Percentiles rank a stretch among this genome's conserved stretches.
phyloP scores from a whole-genome alignment of 768 basidiomycete genomes.

The Kondoa subrosea region DNA sequence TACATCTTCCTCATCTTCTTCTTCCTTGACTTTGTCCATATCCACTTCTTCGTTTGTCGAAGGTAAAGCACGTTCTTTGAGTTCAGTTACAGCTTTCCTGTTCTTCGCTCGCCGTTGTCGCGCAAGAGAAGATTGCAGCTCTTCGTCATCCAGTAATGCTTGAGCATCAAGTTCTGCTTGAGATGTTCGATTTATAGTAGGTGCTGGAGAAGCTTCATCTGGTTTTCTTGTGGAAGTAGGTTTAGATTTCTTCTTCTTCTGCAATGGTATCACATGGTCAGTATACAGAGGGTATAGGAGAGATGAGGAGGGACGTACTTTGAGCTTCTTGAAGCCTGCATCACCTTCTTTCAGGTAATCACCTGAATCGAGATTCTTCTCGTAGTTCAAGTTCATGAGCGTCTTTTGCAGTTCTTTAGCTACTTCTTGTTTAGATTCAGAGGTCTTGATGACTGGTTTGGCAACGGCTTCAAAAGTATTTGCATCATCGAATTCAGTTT shows the following conservation, averaged over 20 bases:
- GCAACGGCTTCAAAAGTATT: slow-evolving; percentile 8
- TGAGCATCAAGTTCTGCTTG: slow-evolving; percentile 10
- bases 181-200: slow-evolving; percentile 22
- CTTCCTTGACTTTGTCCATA: background rate
- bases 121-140: slow-evolving; percentile 81
- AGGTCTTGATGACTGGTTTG: slow-evolving; percentile 10
- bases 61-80: slow-evolving; percentile 21
- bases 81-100: slow-evolving; percentile 49
- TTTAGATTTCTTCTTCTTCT: slow-evolving; percentile 82
- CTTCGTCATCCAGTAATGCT: slow-evolving; percentile 79
- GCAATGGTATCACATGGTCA: slow-evolving; percentile 13
- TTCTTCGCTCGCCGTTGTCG: slow-evolving; percentile 67
- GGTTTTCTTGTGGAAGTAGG: slow-evolving; percentile 22
- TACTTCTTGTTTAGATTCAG: slow-evolving; percentile 13
- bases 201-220: slow-evolving; percentile 36
- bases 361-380: slow-evolving; percentile 37
- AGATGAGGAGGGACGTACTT: no score
- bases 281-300: slow-evolving; percentile 6
- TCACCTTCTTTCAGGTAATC: slow-evolving; percentile 88
- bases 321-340: slow-evolving; percentile 84
- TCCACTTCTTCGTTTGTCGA: slow-evolving; percentile 7
- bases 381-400: slow-evolving; percentile 69
- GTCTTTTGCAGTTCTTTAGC: slow-evolving; percentile 48
- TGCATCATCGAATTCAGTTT: slow-evolving; percentile 30
- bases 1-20: slow-evolving; percentile 28